Conservation (phyloP, 495 filamentous ascomycete genomes). For the Monascus purpureus region DNA sequence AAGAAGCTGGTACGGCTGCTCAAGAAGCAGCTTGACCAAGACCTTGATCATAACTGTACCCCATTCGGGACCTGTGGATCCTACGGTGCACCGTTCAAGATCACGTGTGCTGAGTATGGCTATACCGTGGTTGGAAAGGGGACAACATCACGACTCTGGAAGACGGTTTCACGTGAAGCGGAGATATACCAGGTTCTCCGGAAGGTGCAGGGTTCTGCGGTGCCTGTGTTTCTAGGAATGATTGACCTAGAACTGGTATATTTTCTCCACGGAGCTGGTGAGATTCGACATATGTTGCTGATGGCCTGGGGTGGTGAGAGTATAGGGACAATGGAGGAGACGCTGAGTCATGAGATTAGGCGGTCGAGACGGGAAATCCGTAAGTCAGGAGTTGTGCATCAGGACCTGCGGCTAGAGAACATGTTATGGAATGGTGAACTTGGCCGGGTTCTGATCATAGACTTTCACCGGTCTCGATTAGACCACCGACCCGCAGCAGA, state of each 20-base stretch:
- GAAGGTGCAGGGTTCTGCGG: slow-evolving; percentile 19
- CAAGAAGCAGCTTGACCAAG: slow-evolving; percentile 15
- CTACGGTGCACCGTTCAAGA: slow-evolving; percentile 24
- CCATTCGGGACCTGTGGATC: slow-evolving; percentile 10
- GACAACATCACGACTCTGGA: slow-evolving; percentile 19
- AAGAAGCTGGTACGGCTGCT: slow-evolving; percentile 5
- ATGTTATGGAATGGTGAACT: slow-evolving; percentile 8
- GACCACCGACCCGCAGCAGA: too few relatives aligned
- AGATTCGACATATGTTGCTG: not conserved
- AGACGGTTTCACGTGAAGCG: slow-evolving; percentile 26
- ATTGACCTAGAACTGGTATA: slow-evolving; percentile 26
- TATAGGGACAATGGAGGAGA: slow-evolving; percentile 5
- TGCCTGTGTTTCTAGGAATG: slow-evolving; percentile 30
- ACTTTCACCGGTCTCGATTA: slow-evolving; percentile 8
- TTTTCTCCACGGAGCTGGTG: not conserved
- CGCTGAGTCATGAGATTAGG: not conserved
- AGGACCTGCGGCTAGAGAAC: slow-evolving; percentile 3
- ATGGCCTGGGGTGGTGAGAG: slow-evolving; percentile 1
- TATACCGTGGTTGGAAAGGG: slow-evolving; percentile 38
- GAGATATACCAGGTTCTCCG: slow-evolving; percentile 26
- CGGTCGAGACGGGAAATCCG: slow-evolving; percentile 1
- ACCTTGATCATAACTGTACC: slow-evolving; percentile 14
- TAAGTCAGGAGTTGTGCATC: slow-evolving; percentile 2
- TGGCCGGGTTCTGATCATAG: slow-evolving; percentile 7
- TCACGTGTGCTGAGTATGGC: slow-evolving; percentile 21